phyloP scores from a whole-genome alignment of 225 moss, liverwort and hornwort species.

The Ulota crispa region DNA sequence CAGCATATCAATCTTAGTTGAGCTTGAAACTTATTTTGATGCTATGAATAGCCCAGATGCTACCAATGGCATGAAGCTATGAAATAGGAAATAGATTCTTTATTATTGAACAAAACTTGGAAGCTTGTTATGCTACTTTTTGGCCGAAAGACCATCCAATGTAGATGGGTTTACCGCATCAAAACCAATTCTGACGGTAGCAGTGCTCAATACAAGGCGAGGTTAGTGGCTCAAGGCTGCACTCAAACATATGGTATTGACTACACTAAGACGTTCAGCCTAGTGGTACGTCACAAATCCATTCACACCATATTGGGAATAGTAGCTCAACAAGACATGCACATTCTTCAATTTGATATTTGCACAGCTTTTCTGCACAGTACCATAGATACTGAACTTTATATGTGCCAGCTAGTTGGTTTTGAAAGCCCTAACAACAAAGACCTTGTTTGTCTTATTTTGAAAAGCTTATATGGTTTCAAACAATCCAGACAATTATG shows the following conservation, averaged over 20 bases:
- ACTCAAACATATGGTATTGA: not conserved
- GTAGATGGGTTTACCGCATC: not conserved
- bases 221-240: not conserved
- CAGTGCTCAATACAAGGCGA: not conserved
- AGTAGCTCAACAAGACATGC: no score
- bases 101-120: not conserved
- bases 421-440: no score
- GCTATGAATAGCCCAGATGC: not conserved
- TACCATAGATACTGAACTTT: no score
- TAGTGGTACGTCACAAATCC: not conserved
- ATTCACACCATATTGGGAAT: no score
- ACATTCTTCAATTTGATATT: no score
- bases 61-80: not conserved
- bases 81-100: not conserved
- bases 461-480: no score
- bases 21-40: fast-evolving
- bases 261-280: not conserved
- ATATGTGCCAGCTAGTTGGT: no score
- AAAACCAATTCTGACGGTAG: not conserved
- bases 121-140: not conserved
- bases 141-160: not conserved
- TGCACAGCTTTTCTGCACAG: no score
- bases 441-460: no score
- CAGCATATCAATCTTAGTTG: not conserved
- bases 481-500: no score